These are phyloP conservation scores for Xylaria castorea DNA, from an alignment of 495 filamentous ascomycete species.

Conservation along the genomic window DNA sequence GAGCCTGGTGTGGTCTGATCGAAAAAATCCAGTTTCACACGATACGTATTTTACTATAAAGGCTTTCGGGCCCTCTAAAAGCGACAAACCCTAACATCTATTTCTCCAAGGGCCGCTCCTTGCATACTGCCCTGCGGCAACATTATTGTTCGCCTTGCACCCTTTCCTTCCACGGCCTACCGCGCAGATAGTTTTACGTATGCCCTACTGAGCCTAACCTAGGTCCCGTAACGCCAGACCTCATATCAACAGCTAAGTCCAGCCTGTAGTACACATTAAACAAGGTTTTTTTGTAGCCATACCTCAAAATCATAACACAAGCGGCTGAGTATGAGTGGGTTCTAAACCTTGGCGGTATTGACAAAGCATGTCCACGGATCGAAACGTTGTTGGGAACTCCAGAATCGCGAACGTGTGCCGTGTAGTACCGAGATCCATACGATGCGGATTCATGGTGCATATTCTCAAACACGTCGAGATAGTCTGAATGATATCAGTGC, in stretches of 20 bases:
- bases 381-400: not conserved
- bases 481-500: not conserved
- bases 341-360: not conserved
- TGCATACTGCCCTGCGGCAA: not conserved
- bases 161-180: not conserved
- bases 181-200: not conserved
- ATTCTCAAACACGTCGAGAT: not conserved
- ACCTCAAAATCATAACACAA: not conserved
- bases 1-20: not conserved
- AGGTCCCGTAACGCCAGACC: not conserved
- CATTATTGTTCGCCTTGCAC: not conserved
- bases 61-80: not conserved
- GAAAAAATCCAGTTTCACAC: not conserved
- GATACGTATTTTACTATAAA: not conserved
- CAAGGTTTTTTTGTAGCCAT: not conserved
- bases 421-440: not conserved
- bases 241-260: not conserved
- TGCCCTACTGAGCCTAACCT: conserved; percentile 2
- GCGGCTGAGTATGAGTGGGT: not conserved
- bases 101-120: not conserved
- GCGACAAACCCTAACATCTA: not conserved
- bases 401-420: not conserved
- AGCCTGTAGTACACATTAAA: conserved; percentile 6
- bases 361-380: not conserved
- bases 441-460: not conserved